Base-by-base conservation (phyloP, 1,284 basidiomycete genomes). In the Pyrrhoderma lamaoense region DNA sequence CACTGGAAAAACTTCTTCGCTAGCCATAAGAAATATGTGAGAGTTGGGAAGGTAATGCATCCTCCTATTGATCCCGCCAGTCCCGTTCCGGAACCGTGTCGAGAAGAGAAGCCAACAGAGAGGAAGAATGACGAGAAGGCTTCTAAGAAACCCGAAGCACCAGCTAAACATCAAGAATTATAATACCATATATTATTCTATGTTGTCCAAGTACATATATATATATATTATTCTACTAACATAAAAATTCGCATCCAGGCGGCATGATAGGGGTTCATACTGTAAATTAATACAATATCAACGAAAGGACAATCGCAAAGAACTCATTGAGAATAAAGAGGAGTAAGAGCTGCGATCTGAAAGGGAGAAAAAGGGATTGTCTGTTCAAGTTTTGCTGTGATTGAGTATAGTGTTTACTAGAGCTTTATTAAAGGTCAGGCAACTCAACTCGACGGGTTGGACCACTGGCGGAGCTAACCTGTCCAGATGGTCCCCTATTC, bases 1-100 rank as follows among this genome's bases (percentile, higher is more conserved):
- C 81, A 91, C 60, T 97, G 93, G 93, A 92, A 91, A 67, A 73
- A 78, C 35, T 97, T 94, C 72, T 97, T 93, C 62, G 66, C 72
- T 1, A 79, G 89, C 18, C 86, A 90, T 66, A 81, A 85, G 60
- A 78, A 81, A 57, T 93, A 94, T 66, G 61, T 60, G 52, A 84
- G 83, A 60, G 78, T 93, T 43, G 93, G 93, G 14, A 79, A 69
- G 55, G 85, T 90, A 18, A 67, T 72, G 9, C 88, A 89, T 61
- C 72, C 68, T 48, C 79, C 88, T 35, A 91, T 95, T 64, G 85
- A 94, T 65, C 87, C 89, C 23, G 61, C 67, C 16, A 82, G 76
- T 56, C 88, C 91, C 14, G 77, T 92, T 54, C 93, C 89, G 8
- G 79, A 79, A 57, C 84, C 85, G 49, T 95, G 93, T 59, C 74